Evolutionary conservation across 2,329 filamentous ascomycete species (phyloP).

Genomic region (Colletotrichum costaricense): DNA sequence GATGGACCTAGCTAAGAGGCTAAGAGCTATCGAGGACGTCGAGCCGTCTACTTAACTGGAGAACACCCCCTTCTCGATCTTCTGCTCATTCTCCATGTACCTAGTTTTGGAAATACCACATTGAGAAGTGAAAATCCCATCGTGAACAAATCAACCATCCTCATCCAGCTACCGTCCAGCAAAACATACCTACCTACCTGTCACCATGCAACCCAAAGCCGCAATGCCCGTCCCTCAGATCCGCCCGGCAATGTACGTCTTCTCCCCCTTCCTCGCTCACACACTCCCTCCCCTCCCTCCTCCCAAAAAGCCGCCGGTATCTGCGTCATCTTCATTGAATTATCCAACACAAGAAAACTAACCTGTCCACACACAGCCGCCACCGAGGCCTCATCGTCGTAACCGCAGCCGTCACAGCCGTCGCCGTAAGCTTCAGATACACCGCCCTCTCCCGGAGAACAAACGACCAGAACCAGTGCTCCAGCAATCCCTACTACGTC

Average conservation of each 20-base stretch:
- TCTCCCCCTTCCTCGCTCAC: slow-evolving; percentile 37
- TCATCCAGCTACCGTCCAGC: neutral
- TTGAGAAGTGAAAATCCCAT: neutral
- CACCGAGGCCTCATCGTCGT: slow-evolving; percentile 50
- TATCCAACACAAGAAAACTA: too few species aligned
- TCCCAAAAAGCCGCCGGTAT: slow-evolving; percentile 29
- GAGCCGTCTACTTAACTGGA: slow-evolving; percentile 10
- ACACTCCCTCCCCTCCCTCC: slow-evolving; percentile 40
- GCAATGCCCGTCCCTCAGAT: slow-evolving; percentile 16
- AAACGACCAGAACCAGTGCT: slow-evolving; percentile 58
- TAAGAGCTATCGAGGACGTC: neutral
- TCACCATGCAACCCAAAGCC: slow-evolving; percentile 24
- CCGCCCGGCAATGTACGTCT: slow-evolving; percentile 38
- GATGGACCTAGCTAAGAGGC: neutral
- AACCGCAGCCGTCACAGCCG: slow-evolving; percentile 44
- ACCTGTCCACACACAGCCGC: slow-evolving; percentile 42
- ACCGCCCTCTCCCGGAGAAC: slow-evolving; percentile 48
- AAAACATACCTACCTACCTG: neutral
- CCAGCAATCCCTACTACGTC: slow-evolving; percentile 54
- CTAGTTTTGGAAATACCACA: too few species aligned
- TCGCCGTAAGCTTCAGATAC: slow-evolving; percentile 46
- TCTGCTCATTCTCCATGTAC: neutral
- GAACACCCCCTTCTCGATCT: neutral
- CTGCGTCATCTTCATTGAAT: too few species aligned
- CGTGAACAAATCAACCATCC: neutral